phyloP scores from a whole-genome alignment of 345 rosid genomes.

The Murraya koenigii region DNA sequence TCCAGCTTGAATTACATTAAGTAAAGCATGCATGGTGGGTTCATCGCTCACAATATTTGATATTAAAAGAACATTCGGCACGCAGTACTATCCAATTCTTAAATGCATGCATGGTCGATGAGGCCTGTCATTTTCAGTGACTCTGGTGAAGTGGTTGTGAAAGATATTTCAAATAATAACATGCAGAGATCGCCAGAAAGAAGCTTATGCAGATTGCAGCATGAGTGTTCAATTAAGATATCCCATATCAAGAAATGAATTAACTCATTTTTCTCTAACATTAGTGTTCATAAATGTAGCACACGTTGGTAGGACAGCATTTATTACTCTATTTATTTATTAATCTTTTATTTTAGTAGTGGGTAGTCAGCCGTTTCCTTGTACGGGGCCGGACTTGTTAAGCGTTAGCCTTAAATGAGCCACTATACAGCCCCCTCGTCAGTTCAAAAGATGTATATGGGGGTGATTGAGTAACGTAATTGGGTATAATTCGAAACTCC shows the following conservation, averaged over 20 bases:
- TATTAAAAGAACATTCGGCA: constrained; percentile 7
- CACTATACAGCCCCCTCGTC: no score
- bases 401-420: no score
- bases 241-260: background rate
- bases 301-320: constrained; percentile 22
- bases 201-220: no score
- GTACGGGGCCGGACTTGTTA: no score
- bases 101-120: background rate
- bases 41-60: background rate
- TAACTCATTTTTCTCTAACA: background rate
- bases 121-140: constrained; percentile 9
- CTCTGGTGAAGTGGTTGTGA: background rate
- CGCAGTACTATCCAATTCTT: constrained; percentile 21
- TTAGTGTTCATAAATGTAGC: constrained; percentile 3
- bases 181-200: no score
- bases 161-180: no score
- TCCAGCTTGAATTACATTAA: background rate
- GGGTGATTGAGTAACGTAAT: no score
- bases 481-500: no score
- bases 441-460: no score
- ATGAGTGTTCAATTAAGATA: background rate
- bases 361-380: no score
- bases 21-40: background rate
- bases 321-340: background rate
- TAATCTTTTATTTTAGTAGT: no score